A percentile compares a stretch with the other conserved stretches of the same genome.
Conservation (phyloP, 1,284 basidiomycete genomes). For the Amylostereum areolatum region DNA sequence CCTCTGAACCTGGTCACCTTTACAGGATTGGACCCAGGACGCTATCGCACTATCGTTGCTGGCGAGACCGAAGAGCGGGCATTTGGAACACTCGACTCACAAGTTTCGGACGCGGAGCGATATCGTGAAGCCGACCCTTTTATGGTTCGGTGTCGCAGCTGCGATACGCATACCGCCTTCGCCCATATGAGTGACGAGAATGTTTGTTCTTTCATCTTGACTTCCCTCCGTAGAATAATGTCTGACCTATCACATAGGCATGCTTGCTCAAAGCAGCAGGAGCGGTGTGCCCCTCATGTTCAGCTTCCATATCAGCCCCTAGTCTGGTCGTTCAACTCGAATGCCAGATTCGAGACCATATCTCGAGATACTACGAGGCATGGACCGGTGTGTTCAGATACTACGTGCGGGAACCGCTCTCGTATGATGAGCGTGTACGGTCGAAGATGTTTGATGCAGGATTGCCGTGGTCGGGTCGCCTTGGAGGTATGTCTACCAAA, state of each 20-base stretch:
- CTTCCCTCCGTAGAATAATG: not conserved
- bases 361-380: conserved; percentile 83
- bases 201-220: conserved; percentile 32
- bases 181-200: conserved; percentile 60
- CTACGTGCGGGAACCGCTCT: conserved; percentile 79
- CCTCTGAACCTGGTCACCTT: conserved; percentile 1
- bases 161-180: conserved; percentile 60
- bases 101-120: conserved; percentile 83
- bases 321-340: conserved; percentile 85
- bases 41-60: conserved; percentile 49
- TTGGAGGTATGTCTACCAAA: conserved; percentile 59
- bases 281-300: conserved; percentile 59
- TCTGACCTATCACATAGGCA: conserved; percentile 23
- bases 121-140: conserved; percentile 75
- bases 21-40: conserved; percentile 78
- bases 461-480: conserved; percentile 63
- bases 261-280: conserved; percentile 48
- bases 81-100: conserved; percentile 85
- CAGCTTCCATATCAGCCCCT: conserved; percentile 39
- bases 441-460: conserved; percentile 63
- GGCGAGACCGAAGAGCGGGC: conserved; percentile 56
- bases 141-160: conserved; percentile 68
- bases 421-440: conserved; percentile 92
- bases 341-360: conserved; percentile 71
- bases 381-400: conserved; percentile 87